Percentiles rank a stretch among this genome's conserved stretches.
Conservation (phyloP, 1,284 basidiomycete genomes). For the Rhodotorula sp. region DNA sequence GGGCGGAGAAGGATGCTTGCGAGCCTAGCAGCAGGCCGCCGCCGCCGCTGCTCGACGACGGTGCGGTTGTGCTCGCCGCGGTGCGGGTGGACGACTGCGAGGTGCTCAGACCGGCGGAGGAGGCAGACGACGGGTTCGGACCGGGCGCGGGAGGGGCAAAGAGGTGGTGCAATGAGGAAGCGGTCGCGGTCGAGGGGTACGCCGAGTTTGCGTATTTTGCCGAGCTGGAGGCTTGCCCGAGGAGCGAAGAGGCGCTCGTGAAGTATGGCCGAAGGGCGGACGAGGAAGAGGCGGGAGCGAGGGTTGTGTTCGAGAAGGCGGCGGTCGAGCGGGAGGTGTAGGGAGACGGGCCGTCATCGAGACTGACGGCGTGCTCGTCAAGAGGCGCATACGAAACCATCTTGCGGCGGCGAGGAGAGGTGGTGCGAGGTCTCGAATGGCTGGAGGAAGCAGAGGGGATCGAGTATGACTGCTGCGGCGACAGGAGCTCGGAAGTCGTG, state of each 20-base stretch:
- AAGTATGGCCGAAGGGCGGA: not conserved
- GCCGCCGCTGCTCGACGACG: not conserved
- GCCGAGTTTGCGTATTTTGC: not conserved
- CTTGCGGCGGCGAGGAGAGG: not conserved
- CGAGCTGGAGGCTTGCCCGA: not conserved
- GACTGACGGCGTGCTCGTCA: not conserved
- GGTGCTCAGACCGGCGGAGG: no score
- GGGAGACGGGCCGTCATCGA: not conserved
- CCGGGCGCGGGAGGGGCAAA: not conserved
- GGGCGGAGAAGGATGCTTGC: constrained; percentile 16
- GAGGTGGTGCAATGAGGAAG: not conserved
- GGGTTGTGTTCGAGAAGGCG: not conserved
- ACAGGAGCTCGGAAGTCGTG: not conserved
- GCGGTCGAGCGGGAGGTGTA: constrained; percentile 1
- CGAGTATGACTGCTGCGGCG: not conserved
- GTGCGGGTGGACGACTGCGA: not conserved
- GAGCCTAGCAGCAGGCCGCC: not conserved
- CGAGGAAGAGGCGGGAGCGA: constrained; percentile 4
- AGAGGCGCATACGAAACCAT: not conserved
- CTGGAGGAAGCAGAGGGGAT: not conserved
- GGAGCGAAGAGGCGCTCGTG: not conserved
- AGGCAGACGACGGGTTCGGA: not conserved
- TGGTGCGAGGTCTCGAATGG: not conserved
- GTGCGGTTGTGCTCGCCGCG: not conserved
- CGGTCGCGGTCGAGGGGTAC: not conserved